Conservation (phyloP, 768 basidiomycete species). For the Sporobolomyces roseus region DNA sequence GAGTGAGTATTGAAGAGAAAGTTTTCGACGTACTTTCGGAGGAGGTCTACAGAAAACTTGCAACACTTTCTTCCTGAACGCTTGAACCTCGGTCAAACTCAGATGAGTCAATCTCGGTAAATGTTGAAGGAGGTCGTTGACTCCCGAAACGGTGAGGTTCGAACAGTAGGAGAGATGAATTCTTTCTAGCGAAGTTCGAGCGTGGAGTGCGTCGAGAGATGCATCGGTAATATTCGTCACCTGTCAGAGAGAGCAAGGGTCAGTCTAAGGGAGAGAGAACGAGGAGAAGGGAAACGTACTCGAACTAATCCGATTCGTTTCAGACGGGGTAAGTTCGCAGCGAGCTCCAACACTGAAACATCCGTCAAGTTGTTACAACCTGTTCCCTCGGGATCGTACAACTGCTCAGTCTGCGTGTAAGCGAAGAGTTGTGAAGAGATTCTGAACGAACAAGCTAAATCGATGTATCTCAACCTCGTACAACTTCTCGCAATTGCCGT, state of each 20-base stretch:
- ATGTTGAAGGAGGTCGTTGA: conserved; percentile 82
- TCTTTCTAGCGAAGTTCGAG: conserved; percentile 81
- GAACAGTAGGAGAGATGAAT: conserved; percentile 97
- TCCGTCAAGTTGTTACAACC: conserved; percentile 85
- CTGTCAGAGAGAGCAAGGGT: conserved; percentile 30
- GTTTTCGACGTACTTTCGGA: conserved; percentile 62
- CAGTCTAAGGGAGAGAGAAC: neutral
- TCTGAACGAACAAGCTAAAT: conserved; percentile 82
- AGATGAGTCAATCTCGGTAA: conserved; percentile 90
- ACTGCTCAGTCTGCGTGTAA: too few species aligned
- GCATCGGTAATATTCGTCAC: conserved; percentile 87
- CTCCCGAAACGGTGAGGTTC: conserved; percentile 83
- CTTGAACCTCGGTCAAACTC: conserved; percentile 91
- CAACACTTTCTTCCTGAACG: conserved; percentile 77
- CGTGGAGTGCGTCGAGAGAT: conserved; percentile 80
- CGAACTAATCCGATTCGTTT: conserved; percentile 92
- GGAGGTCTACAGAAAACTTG: conserved; percentile 86
- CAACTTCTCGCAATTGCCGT: conserved; percentile 77
- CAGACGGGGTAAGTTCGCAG: conserved; percentile 73
- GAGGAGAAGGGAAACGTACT: conserved; percentile 47
- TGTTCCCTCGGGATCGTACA: too few species aligned
- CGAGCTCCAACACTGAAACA: conserved; percentile 86
- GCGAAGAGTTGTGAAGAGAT: too few species aligned
- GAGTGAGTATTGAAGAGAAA: neutral
- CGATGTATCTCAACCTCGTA: conserved; percentile 86